Evolutionary conservation across 805 yeast genomes (phyloP), one percentile per base, ranked within the genome.

Genomic region (Schwanniomyces pseudopolymorphus): DNA sequence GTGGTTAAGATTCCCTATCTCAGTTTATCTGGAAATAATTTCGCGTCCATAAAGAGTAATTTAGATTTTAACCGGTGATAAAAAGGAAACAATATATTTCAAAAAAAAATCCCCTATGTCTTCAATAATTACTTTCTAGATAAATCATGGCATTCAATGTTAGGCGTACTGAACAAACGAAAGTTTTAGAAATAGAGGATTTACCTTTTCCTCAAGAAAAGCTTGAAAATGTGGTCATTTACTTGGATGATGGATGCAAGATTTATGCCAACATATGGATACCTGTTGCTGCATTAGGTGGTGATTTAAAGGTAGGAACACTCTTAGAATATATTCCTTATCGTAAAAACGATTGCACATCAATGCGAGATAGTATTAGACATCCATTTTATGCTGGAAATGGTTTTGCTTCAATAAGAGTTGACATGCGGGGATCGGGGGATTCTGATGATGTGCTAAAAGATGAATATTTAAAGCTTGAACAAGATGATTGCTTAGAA

Each of bases 321-420:
- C 43, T 74, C 21, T 57, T 74, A 31, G 79, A 75, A 51, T 74
- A 74, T 50, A 65, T 75, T 38, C 79, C 79, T 0, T 74, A 74
- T 50, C 55, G 79, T 53, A 73, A 76, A 10, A 66, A 63, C 48
- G 79, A 70, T 50, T 66, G 70, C 48, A 75, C 79, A 1, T 62
- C 75, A 37, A 66, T 70, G 37, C 60, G 79, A 59, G 79, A 75
- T 51, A 58, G 74, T 1, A 64, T 74, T 31, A 62, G 79, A 51
- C 79, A 74, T 48, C 73, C 78, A 2, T 74, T 63, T 58, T 74
- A 69, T 51, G 77, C 79, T 3, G 78, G 77, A 7, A 67, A 70
- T 50, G 79, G 79, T 0, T 60, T 74, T 21, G 77, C 74, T 1
- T 70, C 75, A 2, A 60, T 74, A 46, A 55, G 79, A 54, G 68